Conservation (phyloP, 257 asterid species). For the Ilex asprella region DNA sequence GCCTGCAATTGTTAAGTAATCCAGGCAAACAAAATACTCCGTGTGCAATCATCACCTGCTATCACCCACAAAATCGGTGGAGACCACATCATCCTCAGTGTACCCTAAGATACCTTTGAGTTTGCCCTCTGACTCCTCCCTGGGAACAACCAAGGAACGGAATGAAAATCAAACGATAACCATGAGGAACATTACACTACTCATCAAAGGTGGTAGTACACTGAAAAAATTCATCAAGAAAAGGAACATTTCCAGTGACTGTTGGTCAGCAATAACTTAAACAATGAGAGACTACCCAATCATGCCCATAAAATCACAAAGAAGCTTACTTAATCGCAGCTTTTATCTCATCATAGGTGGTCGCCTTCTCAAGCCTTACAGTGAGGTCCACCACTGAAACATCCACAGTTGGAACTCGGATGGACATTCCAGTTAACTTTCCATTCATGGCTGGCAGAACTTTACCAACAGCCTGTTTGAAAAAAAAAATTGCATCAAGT, state of each 20-base stretch:
- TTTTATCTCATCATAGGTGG: constrained; percentile 61
- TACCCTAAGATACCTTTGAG: constrained; percentile 79
- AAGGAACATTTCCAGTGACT: too few species aligned
- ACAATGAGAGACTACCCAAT: neutral
- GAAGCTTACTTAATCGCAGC: constrained; percentile 57
- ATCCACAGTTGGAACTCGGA: constrained; percentile 79
- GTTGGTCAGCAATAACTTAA: too few species aligned
- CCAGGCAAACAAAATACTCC: neutral
- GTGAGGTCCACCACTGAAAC: constrained; percentile 81
- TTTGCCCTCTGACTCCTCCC: constrained; percentile 69
- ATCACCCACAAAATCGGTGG: constrained; percentile 66
- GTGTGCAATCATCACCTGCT: constrained; percentile 28
- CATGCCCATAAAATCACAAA: neutral
- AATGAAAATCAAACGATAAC: too few species aligned
- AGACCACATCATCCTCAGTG: constrained; percentile 73
- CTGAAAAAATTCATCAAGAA: neutral
- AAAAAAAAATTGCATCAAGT: too few species aligned
- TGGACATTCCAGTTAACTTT: constrained; percentile 60
- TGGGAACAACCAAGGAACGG: constrained; percentile 10
- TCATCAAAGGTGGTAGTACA: neutral
- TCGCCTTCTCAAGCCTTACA: constrained; percentile 59
- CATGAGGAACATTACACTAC: too few species aligned
- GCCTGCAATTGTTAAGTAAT: neutral
- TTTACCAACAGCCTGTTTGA: constrained; percentile 62
- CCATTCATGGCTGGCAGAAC: constrained; percentile 39